phyloP scores from a whole-genome alignment of 2,329 filamentous ascomycete genomes.

The Davidsoniella australis region DNA sequence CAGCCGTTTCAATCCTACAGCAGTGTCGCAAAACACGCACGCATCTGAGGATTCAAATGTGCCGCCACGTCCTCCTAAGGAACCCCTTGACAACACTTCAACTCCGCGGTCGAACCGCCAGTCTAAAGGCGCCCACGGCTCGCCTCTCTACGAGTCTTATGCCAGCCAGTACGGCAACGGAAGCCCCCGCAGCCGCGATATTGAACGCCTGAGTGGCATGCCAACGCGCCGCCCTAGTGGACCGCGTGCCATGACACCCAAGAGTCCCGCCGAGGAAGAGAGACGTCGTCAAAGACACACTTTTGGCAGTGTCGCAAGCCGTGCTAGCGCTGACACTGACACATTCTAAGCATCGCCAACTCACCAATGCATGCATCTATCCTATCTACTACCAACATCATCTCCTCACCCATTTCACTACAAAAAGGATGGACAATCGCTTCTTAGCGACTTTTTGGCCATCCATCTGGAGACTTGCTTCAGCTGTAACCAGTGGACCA shows the following conservation, averaged over 20 bases:
- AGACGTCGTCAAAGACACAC: conserved; percentile 41
- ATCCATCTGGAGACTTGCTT: background rate
- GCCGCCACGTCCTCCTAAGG: conserved; percentile 45
- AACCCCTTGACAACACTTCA: conserved; percentile 30
- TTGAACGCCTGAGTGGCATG: conserved; percentile 34
- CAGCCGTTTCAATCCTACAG: conserved; percentile 30
- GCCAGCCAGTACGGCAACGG: conserved; percentile 35
- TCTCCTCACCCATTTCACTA: background rate
- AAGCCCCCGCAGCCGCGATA: conserved; percentile 39
- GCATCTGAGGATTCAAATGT: conserved; percentile 23
- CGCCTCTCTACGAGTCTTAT: conserved; percentile 17
- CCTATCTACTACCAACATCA: background rate
- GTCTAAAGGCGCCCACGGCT: background rate
- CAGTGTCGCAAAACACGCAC: conserved; percentile 29
- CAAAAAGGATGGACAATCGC: background rate
- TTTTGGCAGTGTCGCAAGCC: conserved; percentile 32
- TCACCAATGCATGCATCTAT: background rate
- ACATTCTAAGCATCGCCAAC: conserved; percentile 28
- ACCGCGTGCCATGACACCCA: conserved; percentile 44
- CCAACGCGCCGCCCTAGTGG: conserved; percentile 39
- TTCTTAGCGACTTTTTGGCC: background rate
- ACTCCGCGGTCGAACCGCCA: conserved; percentile 19
- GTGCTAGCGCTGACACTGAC: conserved; percentile 28
- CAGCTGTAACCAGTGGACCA: no score
- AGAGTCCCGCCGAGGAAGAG: conserved; percentile 31